Conservation (phyloP, 805 yeast species). For the Saccharomyces mikatae region DNA sequence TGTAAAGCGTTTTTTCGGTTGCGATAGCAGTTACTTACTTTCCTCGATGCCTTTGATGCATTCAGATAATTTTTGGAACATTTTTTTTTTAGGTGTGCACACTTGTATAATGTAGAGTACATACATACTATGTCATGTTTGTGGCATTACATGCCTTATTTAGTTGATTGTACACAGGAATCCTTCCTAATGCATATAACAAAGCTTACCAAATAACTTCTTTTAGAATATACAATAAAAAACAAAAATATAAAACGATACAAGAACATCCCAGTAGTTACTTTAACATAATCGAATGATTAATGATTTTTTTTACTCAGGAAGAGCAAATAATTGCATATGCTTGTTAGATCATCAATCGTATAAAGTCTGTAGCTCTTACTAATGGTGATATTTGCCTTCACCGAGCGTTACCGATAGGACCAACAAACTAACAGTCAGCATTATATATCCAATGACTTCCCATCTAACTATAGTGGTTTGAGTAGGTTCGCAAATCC, state of each 20-base stretch:
- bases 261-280: neutral
- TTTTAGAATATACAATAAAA: neutral
- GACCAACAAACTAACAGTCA: constrained; percentile 20
- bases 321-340: neutral
- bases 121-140: neutral
- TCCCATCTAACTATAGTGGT: constrained; percentile 29
- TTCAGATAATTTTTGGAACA: neutral
- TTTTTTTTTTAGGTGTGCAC: neutral
- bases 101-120: neutral
- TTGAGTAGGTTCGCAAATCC: constrained; percentile 24
- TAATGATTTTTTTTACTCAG: neutral
- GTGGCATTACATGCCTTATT: neutral
- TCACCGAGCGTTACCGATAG: constrained; percentile 16
- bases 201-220: neutral
- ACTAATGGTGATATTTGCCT: constrained; percentile 6
- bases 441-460: constrained; percentile 24
- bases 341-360: neutral
- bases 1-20: neutral
- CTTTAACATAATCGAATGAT: neutral
- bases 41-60: neutral
- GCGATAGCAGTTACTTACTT: neutral
- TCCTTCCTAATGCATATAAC: neutral
- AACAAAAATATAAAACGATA: neutral
- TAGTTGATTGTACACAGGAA: neutral
- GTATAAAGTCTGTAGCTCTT: neutral